phyloP scores from a whole-genome alignment of 305 asterid genomes.

The Fraxinus floribunda region DNA sequence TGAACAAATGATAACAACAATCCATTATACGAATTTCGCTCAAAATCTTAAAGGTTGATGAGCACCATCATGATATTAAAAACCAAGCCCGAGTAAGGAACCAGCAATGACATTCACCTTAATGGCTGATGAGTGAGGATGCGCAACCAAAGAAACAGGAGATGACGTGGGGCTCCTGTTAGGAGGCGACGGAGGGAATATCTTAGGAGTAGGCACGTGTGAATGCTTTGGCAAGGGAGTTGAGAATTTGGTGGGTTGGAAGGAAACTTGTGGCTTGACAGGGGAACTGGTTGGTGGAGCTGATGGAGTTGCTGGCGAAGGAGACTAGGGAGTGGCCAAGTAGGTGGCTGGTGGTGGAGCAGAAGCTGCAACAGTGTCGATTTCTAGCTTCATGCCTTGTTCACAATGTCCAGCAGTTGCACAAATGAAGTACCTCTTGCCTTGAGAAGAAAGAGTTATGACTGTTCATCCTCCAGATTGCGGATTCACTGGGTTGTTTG shows the following conservation, averaged over 20 bases:
- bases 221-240: slow-evolving; percentile 16
- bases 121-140: slow-evolving; percentile 46
- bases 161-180: slow-evolving; percentile 23
- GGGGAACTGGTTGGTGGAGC: slow-evolving; percentile 18
- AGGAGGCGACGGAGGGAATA: slow-evolving; percentile 33
- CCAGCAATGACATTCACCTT: slow-evolving; percentile 25
- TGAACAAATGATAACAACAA: neutral
- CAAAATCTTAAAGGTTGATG: slow-evolving; percentile 23
- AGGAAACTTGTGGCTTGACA: slow-evolving; percentile 6
- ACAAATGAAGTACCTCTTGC: slow-evolving; percentile 61
- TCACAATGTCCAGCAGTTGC: slow-evolving; percentile 56
- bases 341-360: slow-evolving; percentile 40
- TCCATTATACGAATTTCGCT: neutral
- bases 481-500: slow-evolving; percentile 37
- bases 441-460: slow-evolving; percentile 49
- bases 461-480: slow-evolving; percentile 42
- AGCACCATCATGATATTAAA: slow-evolving; percentile 28
- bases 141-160: slow-evolving; percentile 30
- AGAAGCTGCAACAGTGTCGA: slow-evolving; percentile 36
- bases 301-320: slow-evolving; percentile 22
- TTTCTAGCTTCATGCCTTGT: slow-evolving; percentile 58
- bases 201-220: slow-evolving; percentile 22
- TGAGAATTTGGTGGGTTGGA: slow-evolving; percentile 18
- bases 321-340: slow-evolving; percentile 23
- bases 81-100: slow-evolving; percentile 24